Conservation (phyloP, 2,329 filamentous ascomycete genomes). For the Blastomyces percursus region DNA sequence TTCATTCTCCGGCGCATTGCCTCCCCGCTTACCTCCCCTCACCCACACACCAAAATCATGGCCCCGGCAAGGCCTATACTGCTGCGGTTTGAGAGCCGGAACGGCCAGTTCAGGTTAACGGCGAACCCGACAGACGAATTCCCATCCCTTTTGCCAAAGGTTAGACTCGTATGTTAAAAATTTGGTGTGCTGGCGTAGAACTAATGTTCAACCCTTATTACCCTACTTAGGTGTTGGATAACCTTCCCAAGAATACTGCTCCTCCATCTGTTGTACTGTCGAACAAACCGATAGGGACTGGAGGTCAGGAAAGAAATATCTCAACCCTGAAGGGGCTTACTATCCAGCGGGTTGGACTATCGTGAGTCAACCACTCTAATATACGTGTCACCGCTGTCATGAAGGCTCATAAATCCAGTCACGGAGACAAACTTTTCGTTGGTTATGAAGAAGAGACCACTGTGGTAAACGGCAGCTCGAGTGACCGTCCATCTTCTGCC, state of each 20-base stretch:
- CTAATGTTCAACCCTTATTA: background rate
- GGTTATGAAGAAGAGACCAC: slow-evolving; percentile 56
- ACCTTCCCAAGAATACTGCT: slow-evolving; percentile 47
- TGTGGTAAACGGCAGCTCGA: slow-evolving; percentile 40
- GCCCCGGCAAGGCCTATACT: slow-evolving; percentile 51
- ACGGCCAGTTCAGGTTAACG: slow-evolving; percentile 81
- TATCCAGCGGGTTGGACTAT: slow-evolving; percentile 47
- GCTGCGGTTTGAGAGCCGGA: slow-evolving; percentile 75
- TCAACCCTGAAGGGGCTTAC: slow-evolving; percentile 43
- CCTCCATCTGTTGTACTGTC: slow-evolving; percentile 47
- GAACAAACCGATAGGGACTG: slow-evolving; percentile 47
- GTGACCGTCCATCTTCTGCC: slow-evolving; percentile 16
- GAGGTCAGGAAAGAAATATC: slow-evolving; percentile 45
- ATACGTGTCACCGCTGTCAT: background rate
- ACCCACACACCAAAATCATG: slow-evolving; percentile 18
- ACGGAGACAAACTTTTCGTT: slow-evolving; percentile 86
- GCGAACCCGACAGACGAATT: slow-evolving; percentile 68
- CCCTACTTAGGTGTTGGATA: slow-evolving; percentile 46
- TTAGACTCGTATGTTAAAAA: slow-evolving; percentile 16
- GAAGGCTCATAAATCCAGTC: slow-evolving; percentile 40
- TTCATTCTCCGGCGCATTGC: background rate
- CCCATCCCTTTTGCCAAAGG: slow-evolving; percentile 41
- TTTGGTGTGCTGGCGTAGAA: background rate
- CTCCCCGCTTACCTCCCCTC: too few relatives aligned
- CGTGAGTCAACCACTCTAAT: slow-evolving; percentile 31